These are phyloP conservation scores for Hirschfeldia incana DNA, from an alignment of 345 rosid species.

Conservation along the genomic window DNA sequence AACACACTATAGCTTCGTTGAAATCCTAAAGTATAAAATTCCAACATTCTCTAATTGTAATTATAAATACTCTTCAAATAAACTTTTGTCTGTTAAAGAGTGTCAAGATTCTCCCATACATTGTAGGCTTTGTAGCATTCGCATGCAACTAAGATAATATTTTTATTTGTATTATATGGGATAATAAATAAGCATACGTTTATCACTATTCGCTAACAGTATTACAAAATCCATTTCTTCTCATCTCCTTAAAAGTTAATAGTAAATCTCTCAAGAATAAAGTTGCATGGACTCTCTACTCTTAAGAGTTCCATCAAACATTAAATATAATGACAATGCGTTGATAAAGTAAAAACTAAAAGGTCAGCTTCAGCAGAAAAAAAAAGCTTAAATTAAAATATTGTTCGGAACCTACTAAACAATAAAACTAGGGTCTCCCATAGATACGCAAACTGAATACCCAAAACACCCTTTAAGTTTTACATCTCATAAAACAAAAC, in stretches of 20 bases:
- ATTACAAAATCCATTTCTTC: neutral
- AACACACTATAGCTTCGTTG: neutral
- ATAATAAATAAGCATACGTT: neutral
- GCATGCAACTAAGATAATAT: slow-evolving; percentile 31
- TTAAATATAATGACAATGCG: neutral
- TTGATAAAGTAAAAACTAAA: neutral
- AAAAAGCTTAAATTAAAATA: neutral
- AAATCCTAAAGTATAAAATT: neutral
- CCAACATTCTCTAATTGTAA: neutral
- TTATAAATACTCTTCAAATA: neutral
- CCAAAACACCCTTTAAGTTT: slow-evolving; percentile 35
- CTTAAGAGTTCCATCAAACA: slow-evolving; percentile 6
- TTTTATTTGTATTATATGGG: neutral
- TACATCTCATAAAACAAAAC: slow-evolving; percentile 39
- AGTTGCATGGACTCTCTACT: slow-evolving; percentile 16
- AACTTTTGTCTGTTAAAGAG: slow-evolving; percentile 13
- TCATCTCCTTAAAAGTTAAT: slow-evolving; percentile 14
- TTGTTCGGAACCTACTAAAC: neutral
- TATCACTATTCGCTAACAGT: slow-evolving; percentile 4
- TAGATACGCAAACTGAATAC: slow-evolving; percentile 20
- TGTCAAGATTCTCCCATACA: slow-evolving; percentile 18
- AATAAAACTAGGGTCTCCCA: slow-evolving; percentile 27
- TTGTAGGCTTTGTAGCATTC: slow-evolving; percentile 15
- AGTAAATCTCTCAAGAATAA: neutral
- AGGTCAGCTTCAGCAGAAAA: neutral